Evolutionary conservation across 108 stramenopile species (phyloP).

Genomic region (Nannochloropsis granulata): DNA sequence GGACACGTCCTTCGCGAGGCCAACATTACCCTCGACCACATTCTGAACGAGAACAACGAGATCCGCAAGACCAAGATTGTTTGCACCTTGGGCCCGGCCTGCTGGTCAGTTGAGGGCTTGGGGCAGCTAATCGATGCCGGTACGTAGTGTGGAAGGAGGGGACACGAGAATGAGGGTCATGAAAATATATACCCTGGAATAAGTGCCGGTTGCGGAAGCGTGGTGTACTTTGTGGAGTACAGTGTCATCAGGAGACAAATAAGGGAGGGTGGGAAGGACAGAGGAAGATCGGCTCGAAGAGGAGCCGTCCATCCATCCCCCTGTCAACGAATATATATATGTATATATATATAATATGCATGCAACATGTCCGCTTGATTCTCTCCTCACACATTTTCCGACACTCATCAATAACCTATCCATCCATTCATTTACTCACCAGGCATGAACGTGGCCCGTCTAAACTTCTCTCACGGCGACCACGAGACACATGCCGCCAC

Average conservation of each 20-base stretch:
- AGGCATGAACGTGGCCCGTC: conserved; percentile 73
- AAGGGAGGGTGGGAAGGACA: no score
- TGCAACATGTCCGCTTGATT: no score
- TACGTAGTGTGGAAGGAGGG: not conserved
- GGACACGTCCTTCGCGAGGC: not conserved
- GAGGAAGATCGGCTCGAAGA: no score
- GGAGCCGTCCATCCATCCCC: no score
- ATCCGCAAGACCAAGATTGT: conserved; percentile 58
- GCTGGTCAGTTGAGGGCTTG: conserved; percentile 49
- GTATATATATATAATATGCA: no score
- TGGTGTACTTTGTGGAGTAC: no score
- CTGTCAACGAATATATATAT: no score
- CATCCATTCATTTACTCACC: no score
- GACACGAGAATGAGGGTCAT: not conserved
- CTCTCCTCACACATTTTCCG: no score
- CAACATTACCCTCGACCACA: conserved; percentile 13
- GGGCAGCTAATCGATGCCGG: conserved; percentile 32
- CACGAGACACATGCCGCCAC: conserved; percentile 35
- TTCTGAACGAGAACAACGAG: conserved; percentile 14
- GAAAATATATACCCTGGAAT: not conserved
- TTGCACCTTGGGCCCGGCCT: conserved; percentile 81
- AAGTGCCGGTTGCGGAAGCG: no score
- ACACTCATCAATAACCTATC: no score
- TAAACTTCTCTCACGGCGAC: conserved; percentile 75
- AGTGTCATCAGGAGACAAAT: no score